These are phyloP conservation scores for Odonthalia washingtoniensis DNA, from an alignment of 31 red algal species.

Conservation along the genomic window DNA sequence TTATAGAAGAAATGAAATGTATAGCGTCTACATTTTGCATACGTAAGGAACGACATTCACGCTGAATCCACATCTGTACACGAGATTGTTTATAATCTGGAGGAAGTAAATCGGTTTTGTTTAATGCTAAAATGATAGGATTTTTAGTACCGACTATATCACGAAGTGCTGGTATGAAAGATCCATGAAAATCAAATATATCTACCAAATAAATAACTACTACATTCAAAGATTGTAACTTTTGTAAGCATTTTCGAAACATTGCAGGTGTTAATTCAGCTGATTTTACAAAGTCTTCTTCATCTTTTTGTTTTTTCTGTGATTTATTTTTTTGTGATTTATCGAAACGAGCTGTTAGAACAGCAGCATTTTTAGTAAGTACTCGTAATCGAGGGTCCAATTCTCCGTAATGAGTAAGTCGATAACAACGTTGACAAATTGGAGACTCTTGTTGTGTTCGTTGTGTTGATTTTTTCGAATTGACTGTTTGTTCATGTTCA, in stretches of 20 bases:
- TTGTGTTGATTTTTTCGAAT: conserved; percentile 17
- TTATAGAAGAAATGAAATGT: conserved; percentile 78
- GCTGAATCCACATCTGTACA: conserved; percentile 76
- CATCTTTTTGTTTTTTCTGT: neutral
- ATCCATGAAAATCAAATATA: conserved; percentile 95
- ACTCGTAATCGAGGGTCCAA: conserved; percentile 71
- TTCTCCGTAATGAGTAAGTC: conserved; percentile 82
- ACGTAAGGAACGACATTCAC: conserved; percentile 57
- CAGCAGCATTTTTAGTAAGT: conserved; percentile 1
- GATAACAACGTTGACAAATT: conserved; percentile 94
- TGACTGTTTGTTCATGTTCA: conserved; percentile 7
- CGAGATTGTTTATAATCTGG: conserved; percentile 61
- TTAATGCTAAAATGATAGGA: conserved; percentile 86
- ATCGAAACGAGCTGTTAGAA: neutral
- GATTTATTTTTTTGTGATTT: neutral
- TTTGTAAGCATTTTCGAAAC: conserved; percentile 78
- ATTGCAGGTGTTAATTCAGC: conserved; percentile 70
- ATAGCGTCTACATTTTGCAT: conserved; percentile 53
- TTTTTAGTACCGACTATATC: conserved; percentile 70
- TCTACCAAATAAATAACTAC: conserved; percentile 95
- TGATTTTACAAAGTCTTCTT: neutral
- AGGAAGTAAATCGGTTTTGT: conserved; percentile 95
- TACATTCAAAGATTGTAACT: conserved; percentile 48
- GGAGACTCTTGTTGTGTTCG: neutral
- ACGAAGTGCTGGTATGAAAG: conserved; percentile 73